Base-by-base conservation (phyloP, 1,284 basidiomycete species). In the Cryptococcus neoformans region DNA sequence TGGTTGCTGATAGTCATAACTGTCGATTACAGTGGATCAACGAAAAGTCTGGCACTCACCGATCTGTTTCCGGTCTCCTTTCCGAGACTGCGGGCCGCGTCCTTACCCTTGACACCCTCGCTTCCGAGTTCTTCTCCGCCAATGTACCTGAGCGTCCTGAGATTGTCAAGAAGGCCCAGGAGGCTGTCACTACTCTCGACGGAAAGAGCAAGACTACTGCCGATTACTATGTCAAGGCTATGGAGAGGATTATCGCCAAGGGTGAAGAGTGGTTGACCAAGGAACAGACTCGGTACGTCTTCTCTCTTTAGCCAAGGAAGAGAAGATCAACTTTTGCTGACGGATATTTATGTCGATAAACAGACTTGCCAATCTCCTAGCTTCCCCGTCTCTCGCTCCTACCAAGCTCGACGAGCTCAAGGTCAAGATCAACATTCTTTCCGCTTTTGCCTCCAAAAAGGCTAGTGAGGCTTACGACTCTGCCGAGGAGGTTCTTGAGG, bases 401-500 rank as follows among this genome's bases (percentile, higher is more conserved):
- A 78, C 82, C 53, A 97, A 98, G 80, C 80, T 94, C 46, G 95
- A 99, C 75, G 92, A 98, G 80, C 86, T 98, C 69, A 90, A 92
- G 79, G 84, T 89, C 76, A 95, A 94, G 81, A 83, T 84, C 52
- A 98, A 98, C 80, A 84, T 96, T 64, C 84, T 96, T 54, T 76
- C 80, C 8, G 84, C 90, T 0, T 95, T 96, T 71, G 79, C 81
- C 21, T 79, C 78, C 52, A 77, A 83, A 64, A 83, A 84, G 72
- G 76, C 73, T 21, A 72, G 68, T 44, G 70, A 78, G 41, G 54
- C 56, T 51, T 59, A 63, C 42, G 67, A 70, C 7, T 64, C 62
- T 16, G 65, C 66, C 10, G 64, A 52, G 40, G 66, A 64, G n/a
- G 52, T 60, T 1, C 54, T 56, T 34, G 58, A 59, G 9, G 59